Evolutionary conservation across 192 early-diverging fungal species (phyloP).

Genomic region (Chytriomyces sp.): DNA sequence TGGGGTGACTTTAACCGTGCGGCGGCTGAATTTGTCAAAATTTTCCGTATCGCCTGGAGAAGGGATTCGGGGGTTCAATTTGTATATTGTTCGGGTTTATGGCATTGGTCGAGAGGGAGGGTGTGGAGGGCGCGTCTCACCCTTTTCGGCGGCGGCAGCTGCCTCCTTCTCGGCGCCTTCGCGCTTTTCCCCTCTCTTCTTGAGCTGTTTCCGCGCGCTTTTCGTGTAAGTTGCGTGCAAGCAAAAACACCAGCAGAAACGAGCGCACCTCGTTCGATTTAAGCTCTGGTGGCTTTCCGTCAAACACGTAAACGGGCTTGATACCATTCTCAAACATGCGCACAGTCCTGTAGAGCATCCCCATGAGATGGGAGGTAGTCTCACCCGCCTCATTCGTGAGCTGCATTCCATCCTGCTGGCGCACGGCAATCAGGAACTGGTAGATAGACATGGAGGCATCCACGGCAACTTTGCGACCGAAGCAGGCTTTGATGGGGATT

Average conservation of each 20-base stretch:
- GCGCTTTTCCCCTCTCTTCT: constrained; percentile 50
- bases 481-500: constrained; percentile 30
- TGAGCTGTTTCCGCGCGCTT: too few relatives aligned
- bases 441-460: constrained; percentile 98
- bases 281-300: constrained; percentile 92
- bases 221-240: neutral
- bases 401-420: constrained; percentile 82
- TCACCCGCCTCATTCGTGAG: constrained; percentile 87
- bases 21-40: constrained; percentile 81
- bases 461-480: constrained; percentile 69
- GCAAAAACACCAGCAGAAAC: neutral
- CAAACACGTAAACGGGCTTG: constrained; percentile 97
- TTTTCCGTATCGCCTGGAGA: constrained; percentile 74
- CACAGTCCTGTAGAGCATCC: constrained; percentile 94
- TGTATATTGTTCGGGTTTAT: too few relatives aligned
- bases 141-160: constrained; percentile 51
- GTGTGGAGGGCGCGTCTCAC: too few relatives aligned
- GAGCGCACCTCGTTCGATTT: constrained; percentile 82
- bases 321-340: constrained; percentile 96
- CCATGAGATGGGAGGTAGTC: constrained; percentile 95
- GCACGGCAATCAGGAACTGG: constrained; percentile 97
- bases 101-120: too few relatives aligned
- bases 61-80: too few relatives aligned
- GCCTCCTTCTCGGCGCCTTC: constrained; percentile 50
- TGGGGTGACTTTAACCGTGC: constrained; percentile 88